Conservation (phyloP, 352 stramenopile species). For the Phytophthora podocarpi region DNA sequence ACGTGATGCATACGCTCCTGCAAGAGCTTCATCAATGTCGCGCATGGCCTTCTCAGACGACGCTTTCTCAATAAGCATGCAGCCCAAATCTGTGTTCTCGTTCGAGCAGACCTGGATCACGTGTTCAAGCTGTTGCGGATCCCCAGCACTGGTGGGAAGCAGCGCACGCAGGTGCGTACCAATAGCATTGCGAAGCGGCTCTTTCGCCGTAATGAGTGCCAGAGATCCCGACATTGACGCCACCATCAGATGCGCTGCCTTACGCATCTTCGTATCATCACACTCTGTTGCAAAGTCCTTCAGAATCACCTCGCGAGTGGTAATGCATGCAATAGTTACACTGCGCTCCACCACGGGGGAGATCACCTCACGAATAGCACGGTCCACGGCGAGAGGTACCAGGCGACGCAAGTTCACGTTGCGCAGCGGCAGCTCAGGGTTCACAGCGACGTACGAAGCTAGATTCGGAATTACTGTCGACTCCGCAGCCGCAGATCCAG, state of each 20-base stretch:
- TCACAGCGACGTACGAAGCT: slow-evolving; percentile 97
- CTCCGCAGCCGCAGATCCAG: slow-evolving; percentile 56
- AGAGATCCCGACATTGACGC: slow-evolving; percentile 98
- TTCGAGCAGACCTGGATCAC: slow-evolving; percentile 97
- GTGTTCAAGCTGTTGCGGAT: slow-evolving; percentile 95
- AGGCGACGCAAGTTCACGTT: slow-evolving; percentile 94
- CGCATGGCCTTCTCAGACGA: slow-evolving; percentile 98
- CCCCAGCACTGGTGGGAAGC: slow-evolving; percentile 81
- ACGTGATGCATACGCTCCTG: slow-evolving; percentile 80
- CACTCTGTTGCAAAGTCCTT: slow-evolving; percentile 99
- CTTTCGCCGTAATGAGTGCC: slow-evolving; percentile 97
- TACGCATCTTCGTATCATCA: slow-evolving; percentile 95
- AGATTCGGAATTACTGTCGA: slow-evolving; percentile 99
- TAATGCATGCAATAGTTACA: slow-evolving; percentile 99
- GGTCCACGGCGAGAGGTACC: slow-evolving; percentile 97
- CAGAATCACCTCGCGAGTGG: slow-evolving; percentile 96
- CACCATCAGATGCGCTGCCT: slow-evolving; percentile 98
- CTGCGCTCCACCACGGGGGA: slow-evolving; percentile 98
- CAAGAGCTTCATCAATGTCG: slow-evolving; percentile 97
- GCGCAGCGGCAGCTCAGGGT: slow-evolving; percentile 94
- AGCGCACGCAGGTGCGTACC: slow-evolving; percentile 96
- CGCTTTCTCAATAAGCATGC: slow-evolving; percentile 99
- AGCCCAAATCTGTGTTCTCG: slow-evolving; percentile 99
- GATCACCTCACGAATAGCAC: slow-evolving; percentile 99
- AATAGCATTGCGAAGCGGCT: slow-evolving; percentile 97